Evolutionary conservation across 306 rosid species (phyloP), one percentile per base, ranked within the genome.

Genomic region (Prunus salicina): DNA sequence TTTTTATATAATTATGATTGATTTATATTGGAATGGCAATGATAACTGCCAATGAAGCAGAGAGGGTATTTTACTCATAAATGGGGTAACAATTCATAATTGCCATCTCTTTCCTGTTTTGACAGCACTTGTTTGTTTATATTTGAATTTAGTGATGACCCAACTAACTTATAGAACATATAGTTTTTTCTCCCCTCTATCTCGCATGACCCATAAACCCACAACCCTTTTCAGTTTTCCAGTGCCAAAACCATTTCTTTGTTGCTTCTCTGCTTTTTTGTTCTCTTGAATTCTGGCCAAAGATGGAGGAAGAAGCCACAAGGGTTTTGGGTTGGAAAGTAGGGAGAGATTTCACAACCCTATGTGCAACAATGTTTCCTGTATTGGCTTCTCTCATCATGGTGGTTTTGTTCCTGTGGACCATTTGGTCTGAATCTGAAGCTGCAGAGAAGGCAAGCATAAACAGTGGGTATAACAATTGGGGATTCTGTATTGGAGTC

Each of bases 401-500:
- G 38, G 75, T 82, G 55, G 50, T 71, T 18, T 19, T 81, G 47
- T 79, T 91, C 63, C 27, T 81, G 20, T 81, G 86, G 83, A 83
- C 73, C 34, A 60, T 88, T 30, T 27, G 56, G 68, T 84, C 18
- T 24, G 91, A 80, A 72, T 77, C 79, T 64, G 79, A 76, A 63
- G 68, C 82, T 53, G 80, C 83, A 67, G 69, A 61, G 38, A 51
- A 76, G 78, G 24, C 83, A 70, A 67, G 46, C 78, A 12, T 69
- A 34, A 67, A 73, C 3, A 20, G 56, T 45, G 49, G 20, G 41
- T 19, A 19, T 32, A 12, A 41, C 19, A n/a, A 60, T 32, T 82
- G 87, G 87, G 76, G 75, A 50, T 77, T 86, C 24, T 79, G 55
- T 8, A 45, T 87, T 43, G 93, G 89, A 25, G 79, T 76, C 3